These are phyloP conservation scores for Neoboletus subvelutipes DNA, from an alignment of 768 basidiomycete genomes.

Conservation along the genomic window DNA sequence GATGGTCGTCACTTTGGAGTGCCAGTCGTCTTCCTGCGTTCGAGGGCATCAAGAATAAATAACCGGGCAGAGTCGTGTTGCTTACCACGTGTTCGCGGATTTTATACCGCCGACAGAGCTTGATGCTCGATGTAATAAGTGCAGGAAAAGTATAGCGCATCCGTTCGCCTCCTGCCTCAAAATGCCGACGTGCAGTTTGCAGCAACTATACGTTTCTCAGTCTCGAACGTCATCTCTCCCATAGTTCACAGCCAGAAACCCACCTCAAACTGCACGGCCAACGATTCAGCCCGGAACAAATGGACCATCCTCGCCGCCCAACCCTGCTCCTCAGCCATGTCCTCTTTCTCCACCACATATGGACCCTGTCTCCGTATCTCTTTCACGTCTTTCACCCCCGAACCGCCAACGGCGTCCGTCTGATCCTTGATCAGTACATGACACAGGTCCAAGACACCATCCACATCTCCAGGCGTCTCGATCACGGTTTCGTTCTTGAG, in stretches of 20 bases:
- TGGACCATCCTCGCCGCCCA: slow-evolving; percentile 99
- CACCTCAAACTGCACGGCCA: slow-evolving; percentile 90
- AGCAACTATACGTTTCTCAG: slow-evolving; percentile 57
- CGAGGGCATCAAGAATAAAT: not conserved
- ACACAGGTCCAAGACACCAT: slow-evolving; percentile 90
- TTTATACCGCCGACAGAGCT: slow-evolving; percentile 90
- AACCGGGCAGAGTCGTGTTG: slow-evolving; percentile 4
- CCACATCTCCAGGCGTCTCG: slow-evolving; percentile 90
- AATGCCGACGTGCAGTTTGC: slow-evolving; percentile 87
- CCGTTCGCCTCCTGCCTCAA: slow-evolving; percentile 88
- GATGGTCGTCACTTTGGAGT: slow-evolving; percentile 78
- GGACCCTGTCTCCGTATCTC: slow-evolving; percentile 58
- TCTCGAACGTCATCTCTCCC: too few species aligned
- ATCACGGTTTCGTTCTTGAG: slow-evolving; percentile 97
- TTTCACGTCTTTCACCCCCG: slow-evolving; percentile 32
- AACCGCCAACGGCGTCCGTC: slow-evolving; percentile 48
- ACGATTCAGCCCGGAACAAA: slow-evolving; percentile 83
- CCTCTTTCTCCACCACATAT: slow-evolving; percentile 72
- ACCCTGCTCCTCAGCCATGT: slow-evolving; percentile 97
- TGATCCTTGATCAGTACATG: slow-evolving; percentile 90
- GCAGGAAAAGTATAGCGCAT: slow-evolving; percentile 98
- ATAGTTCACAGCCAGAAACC: slow-evolving; percentile 15
- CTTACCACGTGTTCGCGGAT: slow-evolving; percentile 68
- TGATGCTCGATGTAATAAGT: slow-evolving; percentile 89
- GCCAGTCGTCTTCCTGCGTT: slow-evolving; percentile 82